Conservation (phyloP, 2,329 filamentous ascomycete genomes). For the Xylaria digitata region DNA sequence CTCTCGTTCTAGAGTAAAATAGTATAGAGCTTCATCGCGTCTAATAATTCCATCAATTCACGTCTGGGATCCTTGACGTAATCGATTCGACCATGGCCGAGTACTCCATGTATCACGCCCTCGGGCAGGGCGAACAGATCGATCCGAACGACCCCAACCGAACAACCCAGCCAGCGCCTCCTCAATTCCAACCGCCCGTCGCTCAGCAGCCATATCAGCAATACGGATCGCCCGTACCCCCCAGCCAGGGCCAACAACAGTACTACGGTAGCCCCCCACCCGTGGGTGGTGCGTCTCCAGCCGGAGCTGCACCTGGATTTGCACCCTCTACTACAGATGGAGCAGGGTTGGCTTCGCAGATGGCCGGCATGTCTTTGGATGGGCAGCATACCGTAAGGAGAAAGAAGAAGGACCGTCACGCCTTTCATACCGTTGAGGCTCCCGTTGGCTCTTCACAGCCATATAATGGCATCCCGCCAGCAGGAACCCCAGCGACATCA, state of each 20-base stretch:
- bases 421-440: constrained; percentile 86
- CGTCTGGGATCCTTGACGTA: not conserved
- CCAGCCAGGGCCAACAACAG: constrained; percentile 50
- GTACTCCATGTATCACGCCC: constrained; percentile 65
- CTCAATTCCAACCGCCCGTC: constrained; percentile 67
- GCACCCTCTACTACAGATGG: constrained; percentile 57
- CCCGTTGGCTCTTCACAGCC: constrained; percentile 73
- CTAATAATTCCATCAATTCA: not conserved
- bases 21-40: constrained; percentile 4
- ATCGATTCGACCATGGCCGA: constrained; percentile 60
- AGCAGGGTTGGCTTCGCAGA: constrained; percentile 72
- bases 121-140: constrained; percentile 65
- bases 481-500: constrained; percentile 64
- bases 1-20: not conserved
- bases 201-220: constrained; percentile 67
- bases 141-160: constrained; percentile 67
- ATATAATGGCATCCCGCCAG: constrained; percentile 75
- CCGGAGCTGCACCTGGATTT: constrained; percentile 50
- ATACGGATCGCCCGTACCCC: constrained; percentile 54
- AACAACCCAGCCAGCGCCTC: constrained; percentile 61
- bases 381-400: constrained; percentile 66
- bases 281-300: constrained; percentile 49
- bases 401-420: constrained; percentile 96
- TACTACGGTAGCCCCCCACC: constrained; percentile 54
- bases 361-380: constrained; percentile 80